Conservation (phyloP, 768 basidiomycete species). For the Boletus tomentosulus region DNA sequence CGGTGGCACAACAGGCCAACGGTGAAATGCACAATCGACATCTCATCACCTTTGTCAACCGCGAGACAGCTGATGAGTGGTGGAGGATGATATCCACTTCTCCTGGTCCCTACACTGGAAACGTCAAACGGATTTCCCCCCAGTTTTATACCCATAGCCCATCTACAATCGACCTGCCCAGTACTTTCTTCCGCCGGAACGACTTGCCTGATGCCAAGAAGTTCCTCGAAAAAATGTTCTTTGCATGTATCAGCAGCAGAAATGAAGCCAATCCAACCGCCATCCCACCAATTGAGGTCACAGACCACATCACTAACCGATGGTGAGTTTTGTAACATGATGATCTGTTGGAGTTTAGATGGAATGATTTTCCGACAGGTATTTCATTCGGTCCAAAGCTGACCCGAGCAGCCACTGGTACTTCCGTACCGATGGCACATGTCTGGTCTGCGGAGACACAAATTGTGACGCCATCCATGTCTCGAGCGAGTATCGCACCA, state of each 20-base stretch:
- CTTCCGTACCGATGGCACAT: not conserved
- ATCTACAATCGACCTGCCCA: too few relatives aligned
- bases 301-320: conserved; percentile 2
- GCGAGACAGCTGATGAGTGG: conserved; percentile 28
- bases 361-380: not conserved
- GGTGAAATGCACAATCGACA: not conserved
- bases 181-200: not conserved
- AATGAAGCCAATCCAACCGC: not conserved
- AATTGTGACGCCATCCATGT: conserved; percentile 1
- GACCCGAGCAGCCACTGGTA: conserved; percentile 5
- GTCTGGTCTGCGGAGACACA: conserved; percentile 2
- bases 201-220: not conserved
- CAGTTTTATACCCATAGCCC: not conserved
- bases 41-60: conserved; percentile 19
- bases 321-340: not conserved
- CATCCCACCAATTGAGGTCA: not conserved
- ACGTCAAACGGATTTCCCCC: not conserved
- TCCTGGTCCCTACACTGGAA: not conserved
- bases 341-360: not conserved
- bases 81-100: conserved; percentile 20
- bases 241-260: not conserved
- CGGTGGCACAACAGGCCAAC: not conserved
- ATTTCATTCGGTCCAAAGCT: conserved; percentile 1
- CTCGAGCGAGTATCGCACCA: conserved; percentile 1
- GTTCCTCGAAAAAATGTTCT: not conserved